Evolutionary conservation across 2,329 filamentous ascomycete genomes (phyloP).

Genomic region (Grosmannia serpens): DNA sequence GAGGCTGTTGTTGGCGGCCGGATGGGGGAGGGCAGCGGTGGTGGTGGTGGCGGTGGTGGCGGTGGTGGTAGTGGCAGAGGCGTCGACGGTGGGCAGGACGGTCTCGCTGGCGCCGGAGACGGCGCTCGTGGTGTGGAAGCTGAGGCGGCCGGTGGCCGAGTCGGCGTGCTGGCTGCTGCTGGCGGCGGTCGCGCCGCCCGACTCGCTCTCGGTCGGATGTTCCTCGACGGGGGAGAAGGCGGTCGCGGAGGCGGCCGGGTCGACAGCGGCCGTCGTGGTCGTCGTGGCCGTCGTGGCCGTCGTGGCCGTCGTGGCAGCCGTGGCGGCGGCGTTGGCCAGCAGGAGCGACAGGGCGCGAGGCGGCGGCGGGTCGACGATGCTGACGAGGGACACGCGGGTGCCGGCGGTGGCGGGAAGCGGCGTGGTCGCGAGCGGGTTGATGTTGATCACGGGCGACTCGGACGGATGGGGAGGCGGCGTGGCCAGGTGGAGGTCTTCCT

Average conservation of each 20-base stretch:
- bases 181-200: background rate
- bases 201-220: constrained; percentile 10
- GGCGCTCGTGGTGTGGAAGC: constrained; percentile 11
- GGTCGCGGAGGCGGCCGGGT: background rate
- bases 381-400: constrained; percentile 71
- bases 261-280: background rate
- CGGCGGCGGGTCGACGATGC: constrained; percentile 49
- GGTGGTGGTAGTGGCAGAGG: constrained; percentile 27
- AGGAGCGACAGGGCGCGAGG: constrained; percentile 43
- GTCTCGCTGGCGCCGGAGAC: constrained; percentile 8
- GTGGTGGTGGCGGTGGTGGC: constrained; percentile 19
- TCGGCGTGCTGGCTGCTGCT: constrained; percentile 1
- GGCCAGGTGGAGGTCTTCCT: constrained; percentile 84
- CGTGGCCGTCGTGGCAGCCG: constrained; percentile 11
- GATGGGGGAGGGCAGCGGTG: constrained; percentile 37
- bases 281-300: constrained; percentile 14
- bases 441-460: constrained; percentile 75
- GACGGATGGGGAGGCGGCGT: constrained; percentile 93
- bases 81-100: constrained; percentile 26
- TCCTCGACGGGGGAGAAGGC: constrained; percentile 8
- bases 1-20: constrained; percentile 32
- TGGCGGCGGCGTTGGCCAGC: constrained; percentile 30
- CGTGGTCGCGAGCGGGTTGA: constrained; percentile 80
- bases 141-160: constrained; percentile 9
- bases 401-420: constrained; percentile 75